phyloP scores from a whole-genome alignment of 2,329 filamentous ascomycete species.

The Aspergillus brunneoviolaceus region DNA sequence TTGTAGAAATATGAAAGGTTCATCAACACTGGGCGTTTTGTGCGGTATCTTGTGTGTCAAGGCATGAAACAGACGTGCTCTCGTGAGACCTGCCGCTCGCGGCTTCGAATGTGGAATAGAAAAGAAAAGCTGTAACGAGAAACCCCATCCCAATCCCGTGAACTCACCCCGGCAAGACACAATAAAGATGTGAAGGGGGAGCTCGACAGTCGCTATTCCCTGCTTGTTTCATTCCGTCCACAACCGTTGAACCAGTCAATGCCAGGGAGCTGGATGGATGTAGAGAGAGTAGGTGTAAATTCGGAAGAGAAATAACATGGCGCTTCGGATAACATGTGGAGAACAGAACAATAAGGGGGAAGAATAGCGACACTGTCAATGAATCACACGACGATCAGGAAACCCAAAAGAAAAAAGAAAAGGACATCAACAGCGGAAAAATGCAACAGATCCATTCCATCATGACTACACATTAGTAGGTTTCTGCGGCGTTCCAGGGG shows the following conservation, averaged over 20 bases:
- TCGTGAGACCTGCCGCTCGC: conserved; percentile 25
- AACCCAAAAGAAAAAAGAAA: conserved; percentile 21
- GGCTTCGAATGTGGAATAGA: conserved; percentile 18
- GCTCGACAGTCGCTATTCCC: conserved; percentile 5
- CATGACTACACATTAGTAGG: conserved; percentile 29
- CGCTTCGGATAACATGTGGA: conserved; percentile 18
- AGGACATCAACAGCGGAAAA: conserved; percentile 10
- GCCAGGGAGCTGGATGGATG: conserved; percentile 17
- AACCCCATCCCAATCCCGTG: conserved; percentile 16
- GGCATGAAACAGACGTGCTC: conserved; percentile 34
- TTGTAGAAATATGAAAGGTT: conserved; percentile 27
- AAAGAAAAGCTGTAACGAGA: conserved; percentile 9
- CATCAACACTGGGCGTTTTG: conserved; percentile 37
- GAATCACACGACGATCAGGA: conserved; percentile 21
- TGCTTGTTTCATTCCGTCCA: conserved; percentile 14
- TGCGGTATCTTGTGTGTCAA: conserved; percentile 38
- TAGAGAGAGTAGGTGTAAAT: conserved; percentile 16
- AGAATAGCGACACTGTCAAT: conserved; percentile 19
- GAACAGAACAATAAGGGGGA: conserved; percentile 4
- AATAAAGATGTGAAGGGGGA: conserved; percentile 7
- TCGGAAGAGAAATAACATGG: conserved; percentile 15
- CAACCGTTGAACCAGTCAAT: conserved; percentile 12
- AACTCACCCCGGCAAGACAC: conserved; percentile 16
- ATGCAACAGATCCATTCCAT: conserved; percentile 16
- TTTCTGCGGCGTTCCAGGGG: conserved; percentile 26